phyloP scores from a whole-genome alignment of 1,139 yeast genomes.

The Suhomyces maxii region DNA sequence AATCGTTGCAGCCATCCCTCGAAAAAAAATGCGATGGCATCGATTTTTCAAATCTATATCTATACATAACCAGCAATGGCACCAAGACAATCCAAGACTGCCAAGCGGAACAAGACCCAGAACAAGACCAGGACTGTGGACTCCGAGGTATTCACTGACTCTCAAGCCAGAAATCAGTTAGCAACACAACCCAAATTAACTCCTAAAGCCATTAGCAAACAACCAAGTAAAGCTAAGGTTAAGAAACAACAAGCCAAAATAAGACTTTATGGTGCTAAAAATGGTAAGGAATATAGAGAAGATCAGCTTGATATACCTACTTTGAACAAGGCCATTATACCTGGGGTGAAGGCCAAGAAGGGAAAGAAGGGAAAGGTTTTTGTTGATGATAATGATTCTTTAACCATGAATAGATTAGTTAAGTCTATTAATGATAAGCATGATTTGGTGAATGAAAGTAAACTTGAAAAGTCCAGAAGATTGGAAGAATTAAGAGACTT shows the following conservation, averaged over 20 bases:
- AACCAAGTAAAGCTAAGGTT: slow-evolving; percentile 51
- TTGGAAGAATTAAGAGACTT: slow-evolving; percentile 87
- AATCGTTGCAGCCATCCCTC: slow-evolving; percentile 1
- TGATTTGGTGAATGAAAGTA: slow-evolving; percentile 83
- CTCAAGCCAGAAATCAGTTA: slow-evolving; percentile 63
- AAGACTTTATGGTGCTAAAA: slow-evolving; percentile 69
- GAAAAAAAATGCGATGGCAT: slow-evolving; percentile 15
- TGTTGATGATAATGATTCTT: slow-evolving; percentile 68
- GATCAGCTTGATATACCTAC: slow-evolving; percentile 76
- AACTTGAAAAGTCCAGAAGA: slow-evolving; percentile 84
- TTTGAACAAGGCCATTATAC: slow-evolving; percentile 78
- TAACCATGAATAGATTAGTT: slow-evolving; percentile 66
- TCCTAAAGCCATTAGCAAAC: slow-evolving; percentile 56
- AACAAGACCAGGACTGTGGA: slow-evolving; percentile 58
- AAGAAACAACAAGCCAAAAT: slow-evolving; percentile 66
- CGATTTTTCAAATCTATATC: slow-evolving; percentile 7
- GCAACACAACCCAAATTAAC: slow-evolving; percentile 63
- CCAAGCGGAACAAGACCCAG: slow-evolving; percentile 54
- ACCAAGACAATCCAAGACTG: slow-evolving; percentile 58
- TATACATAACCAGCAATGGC: slow-evolving; percentile 34
- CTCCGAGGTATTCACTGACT: slow-evolving; percentile 66
- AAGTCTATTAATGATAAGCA: slow-evolving; percentile 79
- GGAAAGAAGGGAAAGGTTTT: slow-evolving; percentile 96
- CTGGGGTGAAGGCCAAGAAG: slow-evolving; percentile 73
- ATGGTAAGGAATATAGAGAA: slow-evolving; percentile 67